Percentiles rank a stretch among this genome's conserved stretches.
Conservation (phyloP, 73 alveolate species). For the Paramecium pentaurelia region DNA sequence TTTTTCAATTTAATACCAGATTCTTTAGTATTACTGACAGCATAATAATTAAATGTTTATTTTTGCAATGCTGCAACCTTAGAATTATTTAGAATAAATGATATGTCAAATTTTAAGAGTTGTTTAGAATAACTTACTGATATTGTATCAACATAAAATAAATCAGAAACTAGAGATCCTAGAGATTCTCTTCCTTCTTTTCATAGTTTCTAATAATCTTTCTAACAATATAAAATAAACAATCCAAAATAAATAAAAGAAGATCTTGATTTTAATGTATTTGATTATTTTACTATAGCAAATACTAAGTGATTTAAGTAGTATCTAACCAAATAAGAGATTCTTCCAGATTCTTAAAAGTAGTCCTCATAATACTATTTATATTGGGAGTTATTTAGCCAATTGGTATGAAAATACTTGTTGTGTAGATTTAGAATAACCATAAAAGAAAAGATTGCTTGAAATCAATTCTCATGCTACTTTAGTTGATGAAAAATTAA, state of each 20-base stretch:
- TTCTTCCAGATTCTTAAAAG: background rate
- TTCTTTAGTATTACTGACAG: background rate
- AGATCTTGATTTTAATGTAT: background rate
- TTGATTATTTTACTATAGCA: background rate
- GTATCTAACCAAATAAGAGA: background rate
- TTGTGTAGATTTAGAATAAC: background rate
- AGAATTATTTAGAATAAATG: background rate
- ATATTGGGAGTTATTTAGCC: background rate
- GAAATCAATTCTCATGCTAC: background rate
- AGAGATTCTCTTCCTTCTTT: conserved; percentile 34
- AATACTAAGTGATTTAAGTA: background rate
- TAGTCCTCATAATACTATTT: background rate
- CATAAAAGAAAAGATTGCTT: background rate
- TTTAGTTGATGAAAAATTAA: background rate
- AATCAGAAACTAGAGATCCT: background rate
- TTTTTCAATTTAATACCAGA: conserved; percentile 26
- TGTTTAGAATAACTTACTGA: background rate
- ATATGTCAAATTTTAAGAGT: background rate
- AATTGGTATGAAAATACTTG: background rate
- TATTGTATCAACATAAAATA: background rate
- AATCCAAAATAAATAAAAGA: background rate
- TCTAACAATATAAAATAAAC: background rate
- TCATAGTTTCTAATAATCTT: background rate
- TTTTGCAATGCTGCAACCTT: conserved; percentile 1
- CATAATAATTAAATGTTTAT: background rate